These are phyloP conservation scores for Tetrahymena elliotti DNA, from an alignment of 73 alveolate genomes.

Conservation along the genomic window DNA sequence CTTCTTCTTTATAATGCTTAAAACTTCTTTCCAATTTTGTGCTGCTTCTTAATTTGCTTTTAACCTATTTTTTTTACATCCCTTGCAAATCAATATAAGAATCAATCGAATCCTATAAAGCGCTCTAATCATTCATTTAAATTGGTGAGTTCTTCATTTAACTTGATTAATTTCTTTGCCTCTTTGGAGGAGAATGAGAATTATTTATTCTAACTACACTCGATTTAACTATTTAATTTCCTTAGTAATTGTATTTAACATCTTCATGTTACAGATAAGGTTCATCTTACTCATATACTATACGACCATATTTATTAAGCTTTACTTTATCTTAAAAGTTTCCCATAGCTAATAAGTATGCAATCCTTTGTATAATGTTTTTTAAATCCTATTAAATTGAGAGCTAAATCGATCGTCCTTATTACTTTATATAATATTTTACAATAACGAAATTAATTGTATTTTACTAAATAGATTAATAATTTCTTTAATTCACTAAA, in stretches of 20 bases:
- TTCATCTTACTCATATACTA: background rate
- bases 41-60: background rate
- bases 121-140: background rate
- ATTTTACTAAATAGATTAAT: too few relatives aligned
- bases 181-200: background rate
- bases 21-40: background rate
- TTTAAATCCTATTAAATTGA: too few relatives aligned
- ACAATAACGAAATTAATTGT: too few relatives aligned
- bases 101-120: background rate
- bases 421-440: too few relatives aligned
- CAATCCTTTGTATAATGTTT: background rate
- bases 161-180: background rate
- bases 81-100: background rate
- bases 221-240: background rate
- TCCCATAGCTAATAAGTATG: background rate
- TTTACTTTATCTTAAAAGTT: background rate
- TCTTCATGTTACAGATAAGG: background rate
- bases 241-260: background rate
- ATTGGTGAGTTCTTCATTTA: background rate
- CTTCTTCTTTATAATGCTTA: background rate
- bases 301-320: background rate
- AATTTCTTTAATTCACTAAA: background rate
- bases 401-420: too few relatives aligned
- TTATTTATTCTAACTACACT: background rate
- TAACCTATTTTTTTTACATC: background rate